Base-by-base conservation (phyloP, 495 filamentous ascomycete species). In the Xylaria castorea region DNA sequence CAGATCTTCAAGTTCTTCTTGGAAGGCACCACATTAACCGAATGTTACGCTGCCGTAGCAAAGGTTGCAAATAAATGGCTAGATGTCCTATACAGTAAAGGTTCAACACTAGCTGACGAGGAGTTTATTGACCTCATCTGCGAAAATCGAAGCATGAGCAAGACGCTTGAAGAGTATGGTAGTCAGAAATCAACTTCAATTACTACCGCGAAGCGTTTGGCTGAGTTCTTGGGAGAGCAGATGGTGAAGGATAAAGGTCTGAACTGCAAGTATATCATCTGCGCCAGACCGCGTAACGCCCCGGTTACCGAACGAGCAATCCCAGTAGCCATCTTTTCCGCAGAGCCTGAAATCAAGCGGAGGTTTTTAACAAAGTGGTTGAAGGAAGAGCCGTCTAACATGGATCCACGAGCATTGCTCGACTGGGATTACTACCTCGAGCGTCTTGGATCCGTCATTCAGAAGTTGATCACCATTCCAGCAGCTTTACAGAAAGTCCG, bases 1-100 rank as follows among this genome's bases (percentile, higher is more conserved):
- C 96, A 98, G 78, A 97, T 99, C 77, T 99, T 99, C 90, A 97
- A 96, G 79, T 98, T 98, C 84, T 99, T 99, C 83, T 82, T 99
- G 6, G 95, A 98, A 80, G 96, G 96, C 3, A 86, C 86, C 32
- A 97, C 93, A 2, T 83, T 99, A 65, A 83, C 87, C 2, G 95
- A 98, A 80, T 97, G 94, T 16, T 99, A 99, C 77, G 90, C 86
- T 34, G 89, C 94, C 3, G 97, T 98, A 9, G 95, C 96, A 66
- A 97, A 92, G 74, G 93, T 98, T n/a, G 96, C 97, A 9, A 95
- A 99, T 76, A 88, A 89, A 70, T 99, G 96, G 96, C 82, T 99
- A 20, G 97, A 99, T 79, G 95, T 99, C 34, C 85, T 99, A 44
- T 89, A 97, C 79, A 91, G 89, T 75, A 92, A 93, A 66, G 96